A percentile compares a stretch with the other conserved stretches of the same genome.
phyloP scores from a whole-genome alignment of 1,284 basidiomycete species.

The Ustilago curta region DNA sequence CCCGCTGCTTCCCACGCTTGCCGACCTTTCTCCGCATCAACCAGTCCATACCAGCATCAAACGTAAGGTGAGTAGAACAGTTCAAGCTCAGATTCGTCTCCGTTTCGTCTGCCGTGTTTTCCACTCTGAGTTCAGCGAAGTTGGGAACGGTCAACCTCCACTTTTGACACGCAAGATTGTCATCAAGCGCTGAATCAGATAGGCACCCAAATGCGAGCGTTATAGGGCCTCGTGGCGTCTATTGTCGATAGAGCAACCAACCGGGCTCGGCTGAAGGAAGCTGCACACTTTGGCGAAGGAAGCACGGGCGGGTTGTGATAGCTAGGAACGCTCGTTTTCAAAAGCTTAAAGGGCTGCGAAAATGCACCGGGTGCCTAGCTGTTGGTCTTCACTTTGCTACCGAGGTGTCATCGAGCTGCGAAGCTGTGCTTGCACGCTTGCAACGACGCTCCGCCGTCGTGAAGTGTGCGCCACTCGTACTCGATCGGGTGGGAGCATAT shows the following conservation, averaged over 20 bases:
- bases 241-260: neutral
- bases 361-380: neutral
- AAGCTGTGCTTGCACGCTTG: slow-evolving; percentile 1
- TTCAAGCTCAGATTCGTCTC: neutral
- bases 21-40: neutral
- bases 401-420: slow-evolving; percentile 6
- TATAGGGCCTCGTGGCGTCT: neutral
- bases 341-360: neutral
- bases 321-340: neutral
- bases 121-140: neutral
- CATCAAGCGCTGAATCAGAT: slow-evolving; percentile 3
- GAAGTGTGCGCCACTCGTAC: neutral
- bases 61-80: slow-evolving; percentile 13
- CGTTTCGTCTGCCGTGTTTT: neutral
- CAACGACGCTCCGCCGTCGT: slow-evolving; percentile 3
- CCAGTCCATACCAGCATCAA: neutral
- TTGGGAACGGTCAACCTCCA: neutral
- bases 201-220: neutral
- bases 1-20: neutral
- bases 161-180: neutral
- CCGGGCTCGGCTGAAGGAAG: neutral
- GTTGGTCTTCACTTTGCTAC: neutral
- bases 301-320: slow-evolving; percentile 1
- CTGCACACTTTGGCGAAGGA: neutral
- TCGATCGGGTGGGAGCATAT: slow-evolving; percentile 11